Percentiles rank a stretch among this genome's conserved stretches.
phyloP scores from a whole-genome alignment of 1,284 basidiomycete genomes.

The Apiotrichum gracile region DNA sequence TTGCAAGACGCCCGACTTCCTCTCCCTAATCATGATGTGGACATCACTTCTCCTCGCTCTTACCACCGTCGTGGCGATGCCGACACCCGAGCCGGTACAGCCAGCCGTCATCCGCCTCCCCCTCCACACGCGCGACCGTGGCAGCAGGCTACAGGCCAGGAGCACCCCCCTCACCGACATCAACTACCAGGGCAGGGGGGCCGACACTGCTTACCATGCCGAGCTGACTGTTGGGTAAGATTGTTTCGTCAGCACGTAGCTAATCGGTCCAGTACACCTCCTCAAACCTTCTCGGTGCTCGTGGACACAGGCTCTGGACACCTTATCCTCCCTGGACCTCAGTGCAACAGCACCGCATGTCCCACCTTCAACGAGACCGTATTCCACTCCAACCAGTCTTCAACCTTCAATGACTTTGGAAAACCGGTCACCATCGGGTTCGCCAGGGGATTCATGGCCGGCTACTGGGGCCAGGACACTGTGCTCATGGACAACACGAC shows the following conservation, averaged over 20 bases:
- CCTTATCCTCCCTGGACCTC: constrained; percentile 18
- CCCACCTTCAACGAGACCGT: background rate
- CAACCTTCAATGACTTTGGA: background rate
- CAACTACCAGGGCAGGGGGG: too few relatives aligned
- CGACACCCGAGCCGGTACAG: too few relatives aligned
- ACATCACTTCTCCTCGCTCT: too few relatives aligned
- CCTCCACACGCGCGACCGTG: too few relatives aligned
- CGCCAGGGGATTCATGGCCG: background rate
- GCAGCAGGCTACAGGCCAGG: too few relatives aligned
- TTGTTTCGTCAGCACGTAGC: background rate
- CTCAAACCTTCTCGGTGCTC: constrained; percentile 49
- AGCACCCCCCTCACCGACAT: too few relatives aligned
- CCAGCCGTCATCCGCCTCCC: too few relatives aligned
- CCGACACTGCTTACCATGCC: background rate
- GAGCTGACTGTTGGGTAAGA: too few relatives aligned
- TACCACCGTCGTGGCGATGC: too few relatives aligned
- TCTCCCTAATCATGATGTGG: too few relatives aligned
- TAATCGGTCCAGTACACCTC: constrained; percentile 34
- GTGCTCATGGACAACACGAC: background rate
- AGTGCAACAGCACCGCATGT: background rate
- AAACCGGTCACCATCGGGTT: background rate
- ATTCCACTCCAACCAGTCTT: background rate
- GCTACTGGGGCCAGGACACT: background rate
- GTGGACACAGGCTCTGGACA: constrained; percentile 52
- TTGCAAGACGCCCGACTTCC: background rate